Conservation (phyloP, 805 yeast genomes). For the Saturnispora silvae region DNA sequence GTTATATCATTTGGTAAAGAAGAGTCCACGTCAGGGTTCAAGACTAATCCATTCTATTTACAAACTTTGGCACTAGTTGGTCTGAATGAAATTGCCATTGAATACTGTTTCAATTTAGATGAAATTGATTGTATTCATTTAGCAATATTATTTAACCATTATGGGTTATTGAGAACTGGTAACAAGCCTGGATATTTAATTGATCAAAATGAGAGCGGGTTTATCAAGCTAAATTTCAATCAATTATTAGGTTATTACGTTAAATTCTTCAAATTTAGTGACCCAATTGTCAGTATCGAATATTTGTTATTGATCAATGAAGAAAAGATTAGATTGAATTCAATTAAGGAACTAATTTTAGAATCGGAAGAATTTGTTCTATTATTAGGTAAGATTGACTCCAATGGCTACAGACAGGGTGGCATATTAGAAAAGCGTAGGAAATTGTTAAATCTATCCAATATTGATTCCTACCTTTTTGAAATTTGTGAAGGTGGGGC, state of each 20-base stretch:
- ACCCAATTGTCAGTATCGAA: conserved; percentile 88
- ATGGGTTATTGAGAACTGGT: conserved; percentile 50
- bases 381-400: conserved; percentile 73
- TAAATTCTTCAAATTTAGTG: conserved; percentile 70
- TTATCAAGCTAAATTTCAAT: conserved; percentile 35
- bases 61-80: conserved; percentile 70
- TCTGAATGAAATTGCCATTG: conserved; percentile 69
- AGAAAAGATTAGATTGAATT: conserved; percentile 57
- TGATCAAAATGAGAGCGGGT: conserved; percentile 26
- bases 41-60: conserved; percentile 59
- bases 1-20: conserved; percentile 68
- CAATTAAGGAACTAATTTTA: conserved; percentile 72
- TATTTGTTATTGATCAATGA: conserved; percentile 59
- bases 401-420: conserved; percentile 65
- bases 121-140: conserved; percentile 86
- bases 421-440: conserved; percentile 79
- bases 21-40: conserved; percentile 53
- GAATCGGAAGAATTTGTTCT: conserved; percentile 77
- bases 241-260: conserved; percentile 71
- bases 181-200: conserved; percentile 15
- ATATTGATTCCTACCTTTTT: conserved; percentile 50
- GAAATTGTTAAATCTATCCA: conserved; percentile 45
- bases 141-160: conserved; percentile 69
- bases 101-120: conserved; percentile 46
- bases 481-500: conserved; percentile 82